Conservation (phyloP, 345 rosid species). For the Tarenaya hassleriana region DNA sequence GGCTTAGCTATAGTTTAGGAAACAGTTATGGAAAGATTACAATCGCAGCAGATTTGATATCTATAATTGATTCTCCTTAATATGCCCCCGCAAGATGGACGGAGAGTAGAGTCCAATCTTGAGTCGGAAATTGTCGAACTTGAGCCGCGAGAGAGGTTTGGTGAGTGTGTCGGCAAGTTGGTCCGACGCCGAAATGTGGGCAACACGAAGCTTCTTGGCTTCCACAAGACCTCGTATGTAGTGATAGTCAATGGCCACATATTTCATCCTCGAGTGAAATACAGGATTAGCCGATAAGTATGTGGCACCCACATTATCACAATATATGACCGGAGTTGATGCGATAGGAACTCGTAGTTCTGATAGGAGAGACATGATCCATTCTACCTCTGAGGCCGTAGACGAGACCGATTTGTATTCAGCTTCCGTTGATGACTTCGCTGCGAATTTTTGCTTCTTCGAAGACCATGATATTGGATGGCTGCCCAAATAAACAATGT, state of each 20-base stretch:
- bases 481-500: neutral
- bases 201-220: no score
- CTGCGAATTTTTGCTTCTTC: neutral
- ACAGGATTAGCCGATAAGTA: neutral
- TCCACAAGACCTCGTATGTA: no score
- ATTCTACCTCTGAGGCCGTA: neutral
- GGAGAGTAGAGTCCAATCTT: no score
- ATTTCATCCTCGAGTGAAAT: neutral
- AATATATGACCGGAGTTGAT: neutral
- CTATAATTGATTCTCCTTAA: no score
- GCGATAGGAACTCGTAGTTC: neutral
- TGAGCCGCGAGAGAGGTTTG: no score
- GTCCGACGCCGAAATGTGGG: no score
- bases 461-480: neutral
- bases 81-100: no score
- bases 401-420: neutral
- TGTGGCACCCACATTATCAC: neutral
- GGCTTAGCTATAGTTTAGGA: no score
- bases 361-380: neutral
- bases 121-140: no score
- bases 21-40: no score
- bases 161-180: no score
- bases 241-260: neutral
- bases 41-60: no score
- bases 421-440: neutral